Evolutionary conservation across 179 eudicot species (phyloP).

Genomic region (Carnegiea gigantea): DNA sequence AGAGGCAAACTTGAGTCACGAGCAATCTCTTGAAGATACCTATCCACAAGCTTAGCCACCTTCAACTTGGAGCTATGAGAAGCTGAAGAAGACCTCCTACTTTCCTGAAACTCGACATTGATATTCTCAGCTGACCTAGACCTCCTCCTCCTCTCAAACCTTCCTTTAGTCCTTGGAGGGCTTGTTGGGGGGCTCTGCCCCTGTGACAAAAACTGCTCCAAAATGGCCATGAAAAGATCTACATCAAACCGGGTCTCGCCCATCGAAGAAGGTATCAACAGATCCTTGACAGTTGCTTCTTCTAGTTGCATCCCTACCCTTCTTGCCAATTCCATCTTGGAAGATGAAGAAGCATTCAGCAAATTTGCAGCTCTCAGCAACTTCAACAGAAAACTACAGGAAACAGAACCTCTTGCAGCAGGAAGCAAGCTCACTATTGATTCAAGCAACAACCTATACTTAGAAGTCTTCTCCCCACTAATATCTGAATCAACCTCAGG

Average conservation of each 20-base stretch:
- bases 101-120: conserved; percentile 63
- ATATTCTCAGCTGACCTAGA: conserved; percentile 76
- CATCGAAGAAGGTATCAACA: conserved; percentile 50
- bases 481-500: conserved; percentile 36
- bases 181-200: conserved; percentile 76
- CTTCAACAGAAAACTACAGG: conserved; percentile 73
- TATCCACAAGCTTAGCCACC: conserved; percentile 81
- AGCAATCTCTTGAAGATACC: conserved; percentile 68
- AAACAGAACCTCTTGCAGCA: conserved; percentile 57
- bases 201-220: conserved; percentile 72
- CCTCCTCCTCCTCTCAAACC: conserved; percentile 57
- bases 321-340: conserved; percentile 74
- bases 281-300: conserved; percentile 65
- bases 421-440: conserved; percentile 85
- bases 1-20: conserved; percentile 58
- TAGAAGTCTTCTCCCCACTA: conserved; percentile 35
- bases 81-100: conserved; percentile 82
- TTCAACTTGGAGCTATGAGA: conserved; percentile 76
- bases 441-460: conserved; percentile 57
- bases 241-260: conserved; percentile 55
- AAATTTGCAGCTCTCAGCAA: conserved; percentile 64
- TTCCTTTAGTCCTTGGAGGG: conserved; percentile 49
- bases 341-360: conserved; percentile 58
- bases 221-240: conserved; percentile 60
- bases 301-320: conserved; percentile 72